Evolutionary conservation across 2,329 filamentous ascomycete species (phyloP), one percentile per base, ranked within the genome.

Genomic region (Fusarium sarcochroum): DNA sequence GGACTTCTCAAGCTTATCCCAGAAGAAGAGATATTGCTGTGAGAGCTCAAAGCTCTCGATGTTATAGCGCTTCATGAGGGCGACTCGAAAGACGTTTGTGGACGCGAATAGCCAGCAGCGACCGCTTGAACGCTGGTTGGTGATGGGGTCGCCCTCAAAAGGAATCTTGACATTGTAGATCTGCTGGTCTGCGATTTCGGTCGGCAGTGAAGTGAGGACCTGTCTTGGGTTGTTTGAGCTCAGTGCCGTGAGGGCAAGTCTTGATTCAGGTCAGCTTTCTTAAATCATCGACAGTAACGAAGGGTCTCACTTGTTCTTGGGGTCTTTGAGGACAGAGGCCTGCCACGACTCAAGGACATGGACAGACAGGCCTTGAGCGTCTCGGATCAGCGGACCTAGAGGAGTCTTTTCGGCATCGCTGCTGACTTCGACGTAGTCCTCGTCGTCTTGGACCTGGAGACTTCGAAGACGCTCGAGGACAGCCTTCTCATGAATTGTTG

Each of bases 51-150:
- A 97, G 53, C 87, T 84, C 46, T 90, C 87, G 20, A 97, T 86
- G 67, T 89, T 88, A 79, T 97, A 92, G 73, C 90, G 90, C 79
- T 92, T 91, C 91, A 96, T 95, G 46, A 97, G 84, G 1, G 93
- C 91, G n/a, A 97, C 87, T 27, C 94, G 91, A 81, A 97, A 96
- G 57, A 97, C 90, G 73, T 97, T 97, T n/a, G 93, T 96, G 6
- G 92, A 89, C 1, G 94, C 94, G 73, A 97, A 97, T 66, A 97
- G 87, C 94, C 94, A 97, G 84, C 94, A 97, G 68, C 94, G 86
- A 9, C 93, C 94, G 3, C 91, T 94, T 9, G 87, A 87, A 34
- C 90, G 86, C 81, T 97, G 93, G 78, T 97, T 94, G 1, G 94
- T 97, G 66, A 97, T 90, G 0, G 94, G 94, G 0, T 85, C 86